Base-by-base conservation (phyloP, 441 rosid species). In the Isatis lusitanica region DNA sequence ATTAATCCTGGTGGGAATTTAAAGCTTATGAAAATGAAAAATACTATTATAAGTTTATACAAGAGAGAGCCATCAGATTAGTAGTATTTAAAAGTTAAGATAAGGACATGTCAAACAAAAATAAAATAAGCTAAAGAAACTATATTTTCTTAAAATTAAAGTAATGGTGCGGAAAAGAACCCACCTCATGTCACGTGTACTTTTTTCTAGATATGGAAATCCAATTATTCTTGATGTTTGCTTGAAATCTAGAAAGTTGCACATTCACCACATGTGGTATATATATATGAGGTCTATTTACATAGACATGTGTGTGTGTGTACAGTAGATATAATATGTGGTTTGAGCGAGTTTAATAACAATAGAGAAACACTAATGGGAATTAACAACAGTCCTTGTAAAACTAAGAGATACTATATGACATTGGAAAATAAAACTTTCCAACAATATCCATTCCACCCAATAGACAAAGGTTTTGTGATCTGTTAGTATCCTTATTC, bases 161-260 rank as follows among this genome's bases (percentile, higher is more conserved):
- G 75, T 16, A 59, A 44, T 30, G 65, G 56, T 57, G 36, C 2
- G 15, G 24, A 30, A 69, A 69, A 56, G 28, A 16, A 56, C 40
- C 18, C 40, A 31, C 39, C 42, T 33, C 42, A 56, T 31, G n/a
- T 18, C 16, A 31, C 62, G 26, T 56, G 40, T 56, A 56, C 42
- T 31, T 57, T 57, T 15, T 57, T 31, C 42, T 31, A 53, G 31
- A 60, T 48, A 53, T 53, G 59, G 59, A 53, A 53, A 61, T 21
- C 18, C 56, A 70, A 21, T 21, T 13, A 50, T 36, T 26, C 30
- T 0, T 36, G 11, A 11, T 36, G n/a, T 48, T 60, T 60, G 68
- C 68, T 61, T 61, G 3, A 15, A 61, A 38, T 50, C 42, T 71
- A 50, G 5, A 71, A 61, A 50, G 61, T 61, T 71, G 10, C 60